These are phyloP conservation scores for Chrysosphaeria jannelii DNA, from an alignment of 2,329 filamentous ascomycete genomes.

Conservation along the genomic window DNA sequence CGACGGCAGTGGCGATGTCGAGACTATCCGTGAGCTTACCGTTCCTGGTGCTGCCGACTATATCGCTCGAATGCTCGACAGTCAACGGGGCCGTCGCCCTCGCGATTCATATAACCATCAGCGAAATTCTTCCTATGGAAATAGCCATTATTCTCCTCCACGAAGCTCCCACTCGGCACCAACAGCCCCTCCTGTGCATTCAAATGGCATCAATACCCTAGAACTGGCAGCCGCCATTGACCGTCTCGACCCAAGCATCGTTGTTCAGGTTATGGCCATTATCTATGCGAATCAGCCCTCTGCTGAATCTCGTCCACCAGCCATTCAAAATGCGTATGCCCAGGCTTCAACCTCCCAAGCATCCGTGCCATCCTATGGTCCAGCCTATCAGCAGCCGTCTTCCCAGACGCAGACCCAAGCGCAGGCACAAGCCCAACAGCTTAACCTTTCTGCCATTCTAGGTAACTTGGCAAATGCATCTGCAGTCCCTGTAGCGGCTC, in stretches of 20 bases:
- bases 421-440: too few relatives aligned
- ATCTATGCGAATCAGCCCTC: too few relatives aligned
- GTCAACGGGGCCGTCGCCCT: conserved; percentile 1
- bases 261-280: too few relatives aligned
- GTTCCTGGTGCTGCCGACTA: conserved; percentile 54
- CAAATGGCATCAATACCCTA: too few relatives aligned
- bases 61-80: conserved; percentile 27
- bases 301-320: conserved; percentile 6
- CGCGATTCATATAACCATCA: too few relatives aligned
- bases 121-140: background rate
- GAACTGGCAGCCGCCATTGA: too few relatives aligned
- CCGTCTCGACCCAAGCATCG: too few relatives aligned
- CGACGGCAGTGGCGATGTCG: conserved; percentile 42
- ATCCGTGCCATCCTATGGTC: background rate
- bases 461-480: background rate
- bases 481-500: background rate
- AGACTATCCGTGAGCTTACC: conserved; percentile 65
- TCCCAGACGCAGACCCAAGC: too few relatives aligned
- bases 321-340: conserved; percentile 1
- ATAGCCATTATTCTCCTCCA: too few relatives aligned
- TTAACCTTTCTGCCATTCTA: background rate
- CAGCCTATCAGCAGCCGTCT: conserved; percentile 1
- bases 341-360: conserved; percentile 1
- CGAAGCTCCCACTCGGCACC: too few relatives aligned
- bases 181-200: too few relatives aligned